Base-by-base conservation (phyloP, 306 rosid genomes). In the Quercus parvula region DNA sequence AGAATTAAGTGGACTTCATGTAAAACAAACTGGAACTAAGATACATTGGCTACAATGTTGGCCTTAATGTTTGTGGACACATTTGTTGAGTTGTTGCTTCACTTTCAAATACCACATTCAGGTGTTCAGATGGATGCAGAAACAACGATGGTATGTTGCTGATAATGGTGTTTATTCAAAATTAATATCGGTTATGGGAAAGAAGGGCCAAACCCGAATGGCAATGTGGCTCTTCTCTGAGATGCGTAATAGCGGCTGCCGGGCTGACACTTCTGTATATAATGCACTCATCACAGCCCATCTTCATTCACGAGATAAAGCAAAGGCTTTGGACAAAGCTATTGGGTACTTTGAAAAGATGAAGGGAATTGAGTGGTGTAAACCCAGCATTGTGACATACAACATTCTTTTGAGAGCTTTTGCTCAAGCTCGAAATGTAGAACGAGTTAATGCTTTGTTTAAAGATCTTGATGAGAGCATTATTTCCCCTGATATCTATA, bases 71-170 rank as follows among this genome's bases (percentile, higher is more conserved):
- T 72, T 66, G 79, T 12, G 10, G 56, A 58, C 14, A 33, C 51
- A 35, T 68, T 27, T 68, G 71, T 68, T 62, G 70, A 55, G 72
- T 52, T 73, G 52, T 51, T 75, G 41, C 66, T 84, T 80, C 68
- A 64, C 83, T 73, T 70, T 74, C 76, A 80, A 75, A 69, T 80
- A 77, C 73, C 81, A 67, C 57, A 52, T 86, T 82, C 93, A 93
- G 99, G 98, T 90, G 59, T 95, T 95, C 87, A 90, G 98, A 88
- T 95, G 99, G 97, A 95, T 95, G 99, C 98, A 93, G 85, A 93
- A 84, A 77, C 99, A 95, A 63, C 84, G 97, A 0, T 95, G 99
- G 99, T 95, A 95, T 78, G 77, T 90, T 56, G 96, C 97, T 46
- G 99, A 95, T 81, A 91, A 95, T 77, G 99, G 98, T 13, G 81